Percentiles rank a stretch among this genome's conserved stretches.
These are phyloP conservation scores for Cladosporium sp. DNA, from an alignment of 2,329 filamentous ascomycete genomes.

Conservation along the genomic window DNA sequence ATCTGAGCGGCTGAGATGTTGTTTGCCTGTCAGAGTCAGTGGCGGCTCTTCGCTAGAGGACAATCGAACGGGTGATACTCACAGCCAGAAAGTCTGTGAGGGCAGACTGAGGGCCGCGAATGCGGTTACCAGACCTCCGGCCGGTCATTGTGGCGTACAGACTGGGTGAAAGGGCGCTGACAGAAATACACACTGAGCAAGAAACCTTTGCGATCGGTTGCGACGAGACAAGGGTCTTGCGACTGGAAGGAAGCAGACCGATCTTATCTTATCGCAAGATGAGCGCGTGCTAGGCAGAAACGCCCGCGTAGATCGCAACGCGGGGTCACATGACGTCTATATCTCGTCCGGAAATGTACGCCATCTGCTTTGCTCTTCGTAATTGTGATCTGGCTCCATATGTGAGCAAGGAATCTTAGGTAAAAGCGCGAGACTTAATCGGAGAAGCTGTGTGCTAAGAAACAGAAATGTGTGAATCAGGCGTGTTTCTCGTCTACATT, in stretches of 20 bases:
- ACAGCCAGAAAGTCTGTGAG: conserved; percentile 61
- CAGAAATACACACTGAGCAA: neutral
- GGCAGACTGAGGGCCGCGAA: conserved; percentile 57
- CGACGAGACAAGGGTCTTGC: neutral
- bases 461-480: neutral
- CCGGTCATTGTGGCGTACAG: conserved; percentile 26
- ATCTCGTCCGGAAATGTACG: no score
- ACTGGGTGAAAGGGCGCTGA: neutral
- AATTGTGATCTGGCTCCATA: no score
- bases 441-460: no score
- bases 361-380: no score
- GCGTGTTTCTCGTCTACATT: conserved; percentile 12
- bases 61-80: conserved; percentile 30
- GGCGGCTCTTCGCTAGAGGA: neutral
- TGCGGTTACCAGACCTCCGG: conserved; percentile 38
- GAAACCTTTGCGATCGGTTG: neutral
- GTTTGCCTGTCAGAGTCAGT: conserved; percentile 38
- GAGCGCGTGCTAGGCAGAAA: no score
- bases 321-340: no score
- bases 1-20: conserved; percentile 66
- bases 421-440: no score
- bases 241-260: neutral
- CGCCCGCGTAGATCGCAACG: no score
- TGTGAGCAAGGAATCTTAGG: no score
- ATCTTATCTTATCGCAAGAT: no score